Conservation (phyloP, 345 rosid genomes). For the Trapa bicornis region DNA sequence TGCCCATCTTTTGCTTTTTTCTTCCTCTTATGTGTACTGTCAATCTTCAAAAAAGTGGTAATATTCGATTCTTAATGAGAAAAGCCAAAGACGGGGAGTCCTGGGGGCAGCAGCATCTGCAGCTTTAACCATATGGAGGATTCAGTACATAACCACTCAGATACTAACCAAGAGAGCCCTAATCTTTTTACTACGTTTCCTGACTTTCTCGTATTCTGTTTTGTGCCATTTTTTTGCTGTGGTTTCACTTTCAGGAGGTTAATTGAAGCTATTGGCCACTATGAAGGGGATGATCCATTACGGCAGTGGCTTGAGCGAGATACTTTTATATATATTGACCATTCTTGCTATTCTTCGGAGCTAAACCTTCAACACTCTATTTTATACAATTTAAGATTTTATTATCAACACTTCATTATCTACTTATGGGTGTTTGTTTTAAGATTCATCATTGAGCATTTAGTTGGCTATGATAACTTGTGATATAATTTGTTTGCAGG, state of each 20-base stretch:
- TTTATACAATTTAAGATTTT: neutral
- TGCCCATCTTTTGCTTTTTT: too few relatives aligned
- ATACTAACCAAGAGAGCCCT: too few relatives aligned
- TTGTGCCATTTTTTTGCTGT: neutral
- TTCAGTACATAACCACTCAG: too few relatives aligned
- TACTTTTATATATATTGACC: neutral
- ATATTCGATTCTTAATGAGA: too few relatives aligned
- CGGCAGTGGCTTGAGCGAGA: constrained; percentile 74
- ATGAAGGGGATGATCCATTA: constrained; percentile 77
- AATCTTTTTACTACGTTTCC: neutral
- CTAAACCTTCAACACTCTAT: too few relatives aligned
- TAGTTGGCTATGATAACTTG: neutral
- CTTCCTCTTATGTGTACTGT: too few relatives aligned
- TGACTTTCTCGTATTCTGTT: neutral
- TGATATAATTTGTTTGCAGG: constrained; percentile 24
- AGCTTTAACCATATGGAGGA: too few relatives aligned
- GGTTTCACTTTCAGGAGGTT: constrained; percentile 32
- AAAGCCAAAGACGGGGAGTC: too few relatives aligned
- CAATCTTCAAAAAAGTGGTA: too few relatives aligned
- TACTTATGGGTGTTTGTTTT: neutral
- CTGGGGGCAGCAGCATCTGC: too few relatives aligned
- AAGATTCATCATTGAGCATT: neutral
- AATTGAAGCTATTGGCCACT: constrained; percentile 61
- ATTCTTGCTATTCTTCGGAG: neutral
- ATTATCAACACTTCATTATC: too few relatives aligned